phyloP scores from a whole-genome alignment of 2,329 filamentous ascomycete species.

The Claviceps quebecensis region DNA sequence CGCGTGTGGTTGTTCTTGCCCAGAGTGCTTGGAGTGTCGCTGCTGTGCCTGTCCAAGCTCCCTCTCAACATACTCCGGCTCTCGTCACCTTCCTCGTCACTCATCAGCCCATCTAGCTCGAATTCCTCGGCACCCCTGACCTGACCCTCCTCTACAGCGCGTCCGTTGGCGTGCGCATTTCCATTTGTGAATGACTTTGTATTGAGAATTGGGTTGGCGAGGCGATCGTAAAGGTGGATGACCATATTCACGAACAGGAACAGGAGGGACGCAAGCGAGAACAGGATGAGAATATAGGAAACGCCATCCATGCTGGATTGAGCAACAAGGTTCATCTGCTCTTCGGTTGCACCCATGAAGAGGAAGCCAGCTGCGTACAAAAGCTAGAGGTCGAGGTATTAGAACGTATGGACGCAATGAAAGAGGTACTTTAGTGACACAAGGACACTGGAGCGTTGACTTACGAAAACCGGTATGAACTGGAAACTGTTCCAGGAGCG shows the following conservation, averaged over 20 bases:
- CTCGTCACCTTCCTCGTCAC: slow-evolving; percentile 66
- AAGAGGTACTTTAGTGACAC: not conserved
- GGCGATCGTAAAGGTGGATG: slow-evolving; percentile 65
- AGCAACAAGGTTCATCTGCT: slow-evolving; percentile 75
- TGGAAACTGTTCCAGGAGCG: slow-evolving; percentile 51
- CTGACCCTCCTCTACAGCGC: slow-evolving; percentile 35
- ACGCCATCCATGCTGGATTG: slow-evolving; percentile 71
- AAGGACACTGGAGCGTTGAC: slow-evolving; percentile 20
- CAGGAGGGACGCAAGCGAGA: slow-evolving; percentile 75
- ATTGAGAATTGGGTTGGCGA: slow-evolving; percentile 22
- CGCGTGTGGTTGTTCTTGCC: slow-evolving; percentile 19
- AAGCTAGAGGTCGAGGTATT: slow-evolving; percentile 36
- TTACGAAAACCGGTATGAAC: slow-evolving; percentile 38
- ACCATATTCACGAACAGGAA: slow-evolving; percentile 89
- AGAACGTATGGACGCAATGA: not conserved
- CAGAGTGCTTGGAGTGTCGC: slow-evolving; percentile 28
- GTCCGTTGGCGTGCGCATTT: slow-evolving; percentile 18
- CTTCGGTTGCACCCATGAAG: slow-evolving; percentile 95
- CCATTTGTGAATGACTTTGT: slow-evolving; percentile 25
- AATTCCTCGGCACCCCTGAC: slow-evolving; percentile 81
- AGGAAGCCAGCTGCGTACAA: slow-evolving; percentile 87
- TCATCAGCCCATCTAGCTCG: slow-evolving; percentile 80
- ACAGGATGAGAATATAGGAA: slow-evolving; percentile 82
- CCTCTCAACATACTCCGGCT: slow-evolving; percentile 23
- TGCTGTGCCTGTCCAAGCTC: slow-evolving; percentile 16